phyloP scores from a whole-genome alignment of 192 early-diverging fungal species.

The Coemansia sp. region DNA sequence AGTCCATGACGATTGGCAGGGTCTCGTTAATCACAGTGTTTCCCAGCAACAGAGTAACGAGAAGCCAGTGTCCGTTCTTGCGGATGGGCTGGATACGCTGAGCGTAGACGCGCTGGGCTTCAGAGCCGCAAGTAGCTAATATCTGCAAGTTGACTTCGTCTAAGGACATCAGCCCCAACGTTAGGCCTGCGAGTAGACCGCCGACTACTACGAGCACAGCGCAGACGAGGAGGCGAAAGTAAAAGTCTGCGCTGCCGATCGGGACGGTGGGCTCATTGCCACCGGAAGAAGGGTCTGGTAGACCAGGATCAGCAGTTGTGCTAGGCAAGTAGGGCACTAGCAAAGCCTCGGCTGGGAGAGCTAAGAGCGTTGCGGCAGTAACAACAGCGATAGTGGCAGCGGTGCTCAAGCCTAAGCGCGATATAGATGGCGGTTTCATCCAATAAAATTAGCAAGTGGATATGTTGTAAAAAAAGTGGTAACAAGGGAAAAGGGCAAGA shows the following conservation, averaged over 20 bases:
- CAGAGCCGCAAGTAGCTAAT: slow-evolving; percentile 77
- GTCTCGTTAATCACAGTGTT: slow-evolving; percentile 98
- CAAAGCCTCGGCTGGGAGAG: not conserved
- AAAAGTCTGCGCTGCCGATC: slow-evolving; percentile 40
- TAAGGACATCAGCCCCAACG: slow-evolving; percentile 77
- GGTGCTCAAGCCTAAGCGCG: not conserved
- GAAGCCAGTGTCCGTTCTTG: slow-evolving; percentile 90
- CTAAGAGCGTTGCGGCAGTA: not conserved
- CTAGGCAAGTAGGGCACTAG: not conserved
- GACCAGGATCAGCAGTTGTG: not conserved
- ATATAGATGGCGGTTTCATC: slow-evolving; percentile 10
- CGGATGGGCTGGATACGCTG: slow-evolving; percentile 83
- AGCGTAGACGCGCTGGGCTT: slow-evolving; percentile 72
- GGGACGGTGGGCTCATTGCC: not conserved
- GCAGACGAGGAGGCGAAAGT: slow-evolving; percentile 57
- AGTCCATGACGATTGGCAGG: slow-evolving; percentile 83
- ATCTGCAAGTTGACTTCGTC: slow-evolving; percentile 85
- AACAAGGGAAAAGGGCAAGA: not conserved
- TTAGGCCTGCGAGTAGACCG: slow-evolving; percentile 76
- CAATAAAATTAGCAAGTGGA: not conserved
- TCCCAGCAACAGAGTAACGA: slow-evolving; percentile 88
- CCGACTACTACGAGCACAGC: slow-evolving; percentile 74
- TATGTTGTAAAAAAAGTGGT: not conserved
- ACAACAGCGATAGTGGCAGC: not conserved
- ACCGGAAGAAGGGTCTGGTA: not conserved